These are phyloP conservation scores for Micractinium sp. DNA, from an alignment of 139 green algal species.

Conservation along the genomic window DNA sequence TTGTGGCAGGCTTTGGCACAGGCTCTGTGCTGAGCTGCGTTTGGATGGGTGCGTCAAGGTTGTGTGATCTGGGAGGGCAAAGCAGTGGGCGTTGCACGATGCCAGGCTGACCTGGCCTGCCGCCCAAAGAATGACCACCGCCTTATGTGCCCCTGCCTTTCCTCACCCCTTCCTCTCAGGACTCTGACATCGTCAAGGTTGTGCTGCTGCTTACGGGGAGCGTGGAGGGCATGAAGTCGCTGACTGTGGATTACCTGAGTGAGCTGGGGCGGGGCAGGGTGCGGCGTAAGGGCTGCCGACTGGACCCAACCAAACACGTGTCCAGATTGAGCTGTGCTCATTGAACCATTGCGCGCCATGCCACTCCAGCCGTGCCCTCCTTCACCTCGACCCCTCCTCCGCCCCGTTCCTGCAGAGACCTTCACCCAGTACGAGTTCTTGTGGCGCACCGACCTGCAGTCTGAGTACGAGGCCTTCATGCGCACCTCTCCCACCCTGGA, in stretches of 20 bases:
- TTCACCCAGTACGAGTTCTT: conserved; percentile 89
- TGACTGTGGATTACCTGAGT: conserved; percentile 79
- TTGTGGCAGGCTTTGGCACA: too few relatives aligned
- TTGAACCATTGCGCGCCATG: too few relatives aligned
- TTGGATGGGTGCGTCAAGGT: too few relatives aligned
- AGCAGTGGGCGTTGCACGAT: too few relatives aligned
- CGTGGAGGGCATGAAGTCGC: conserved; percentile 81
- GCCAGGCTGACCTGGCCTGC: not conserved
- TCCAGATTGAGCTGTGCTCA: too few relatives aligned
- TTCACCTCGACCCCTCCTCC: not conserved
- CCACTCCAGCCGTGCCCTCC: not conserved
- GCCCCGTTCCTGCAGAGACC: conserved; percentile 26
- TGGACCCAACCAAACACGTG: too few relatives aligned
- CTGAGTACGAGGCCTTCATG: conserved; percentile 74
- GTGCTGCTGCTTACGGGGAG: conserved; percentile 83
- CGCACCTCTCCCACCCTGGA: conserved; percentile 81
- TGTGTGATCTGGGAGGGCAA: too few relatives aligned
- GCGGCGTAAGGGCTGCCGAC: not conserved
- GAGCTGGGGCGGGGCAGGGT: not conserved
- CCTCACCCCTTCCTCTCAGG: conserved; percentile 14
- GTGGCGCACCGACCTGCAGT: conserved; percentile 84
- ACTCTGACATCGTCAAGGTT: conserved; percentile 88
- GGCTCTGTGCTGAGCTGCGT: too few relatives aligned
- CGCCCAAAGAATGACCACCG: too few relatives aligned
- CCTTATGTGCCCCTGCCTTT: not conserved